Conservation (phyloP, 805 yeast species). For the Ogataea degrootiae region DNA sequence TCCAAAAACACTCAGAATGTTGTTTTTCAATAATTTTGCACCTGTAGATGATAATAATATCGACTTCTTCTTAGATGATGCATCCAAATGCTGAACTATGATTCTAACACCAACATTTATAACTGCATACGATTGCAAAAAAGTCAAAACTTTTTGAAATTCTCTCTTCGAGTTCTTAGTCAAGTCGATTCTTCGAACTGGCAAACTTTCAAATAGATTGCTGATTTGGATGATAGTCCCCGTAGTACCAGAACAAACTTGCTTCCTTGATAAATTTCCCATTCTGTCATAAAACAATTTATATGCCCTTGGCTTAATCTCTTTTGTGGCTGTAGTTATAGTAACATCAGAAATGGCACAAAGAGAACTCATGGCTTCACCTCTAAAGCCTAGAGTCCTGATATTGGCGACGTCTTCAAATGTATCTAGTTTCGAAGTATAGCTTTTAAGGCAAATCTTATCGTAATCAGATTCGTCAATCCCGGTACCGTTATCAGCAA, state of each 20-base stretch:
- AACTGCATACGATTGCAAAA: conserved; percentile 66
- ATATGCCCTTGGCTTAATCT: conserved; percentile 52
- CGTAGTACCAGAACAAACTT: conserved; percentile 43
- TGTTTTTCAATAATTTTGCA: conserved; percentile 42
- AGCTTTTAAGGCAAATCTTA: conserved; percentile 53
- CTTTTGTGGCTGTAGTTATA: conserved; percentile 45
- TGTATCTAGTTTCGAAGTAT: conserved; percentile 57
- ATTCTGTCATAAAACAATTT: conserved; percentile 45
- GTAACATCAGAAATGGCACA: conserved; percentile 49
- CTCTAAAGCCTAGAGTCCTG: conserved; percentile 67
- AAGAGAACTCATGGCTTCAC: conserved; percentile 73
- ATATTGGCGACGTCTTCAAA: conserved; percentile 53
- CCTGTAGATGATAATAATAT: conserved; percentile 59
- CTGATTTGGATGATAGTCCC: conserved; percentile 68
- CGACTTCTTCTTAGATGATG: conserved; percentile 41
- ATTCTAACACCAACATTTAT: conserved; percentile 56
- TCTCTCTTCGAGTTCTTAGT: conserved; percentile 64
- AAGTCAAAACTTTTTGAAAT: conserved; percentile 58
- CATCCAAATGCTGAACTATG: conserved; percentile 48
- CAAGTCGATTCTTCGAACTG: conserved; percentile 78
- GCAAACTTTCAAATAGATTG: conserved; percentile 61
- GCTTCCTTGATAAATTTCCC: conserved; percentile 45
- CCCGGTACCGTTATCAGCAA: conserved; percentile 67
- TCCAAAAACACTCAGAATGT: conserved; percentile 68
- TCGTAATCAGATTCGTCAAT: conserved; percentile 48